Conservation (phyloP, 1,139 yeast species). For the Saccharomycopsis hybrid region DNA sequence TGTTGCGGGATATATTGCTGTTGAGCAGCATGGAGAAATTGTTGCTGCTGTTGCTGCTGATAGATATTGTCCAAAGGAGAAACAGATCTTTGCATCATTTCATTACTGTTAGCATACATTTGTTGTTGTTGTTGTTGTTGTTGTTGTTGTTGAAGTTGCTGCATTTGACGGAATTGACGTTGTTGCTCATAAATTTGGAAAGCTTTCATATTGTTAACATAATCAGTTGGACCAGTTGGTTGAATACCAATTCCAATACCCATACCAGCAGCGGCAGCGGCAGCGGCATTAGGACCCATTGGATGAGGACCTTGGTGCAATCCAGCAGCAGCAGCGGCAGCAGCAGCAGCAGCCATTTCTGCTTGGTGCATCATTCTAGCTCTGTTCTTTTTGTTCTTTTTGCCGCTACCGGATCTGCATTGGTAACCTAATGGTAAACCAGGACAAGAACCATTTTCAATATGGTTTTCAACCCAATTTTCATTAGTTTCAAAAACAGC, state of each 20-base stretch:
- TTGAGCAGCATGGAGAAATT: not conserved
- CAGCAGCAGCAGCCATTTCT: not conserved
- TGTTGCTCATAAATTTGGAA: conserved; percentile 17
- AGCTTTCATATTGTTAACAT: conserved; percentile 7
- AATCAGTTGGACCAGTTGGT: not conserved
- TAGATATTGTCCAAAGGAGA: conserved; percentile 20
- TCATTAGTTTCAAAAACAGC: conserved; percentile 69
- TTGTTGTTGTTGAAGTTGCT: conserved; percentile 13
- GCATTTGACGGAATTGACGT: conserved; percentile 9
- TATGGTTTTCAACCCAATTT: conserved; percentile 85
- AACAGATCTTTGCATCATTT: conserved; percentile 18
- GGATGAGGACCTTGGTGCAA: not conserved
- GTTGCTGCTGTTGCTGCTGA: conserved; percentile 5
- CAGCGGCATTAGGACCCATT: not conserved
- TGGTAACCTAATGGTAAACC: conserved; percentile 33
- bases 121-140: conserved; percentile 12
- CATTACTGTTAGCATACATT: conserved; percentile 1
- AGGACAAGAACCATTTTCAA: conserved; percentile 75
- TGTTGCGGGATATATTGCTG: conserved; percentile 15
- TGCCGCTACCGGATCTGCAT: conserved; percentile 19
- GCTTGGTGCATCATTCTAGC: not conserved
- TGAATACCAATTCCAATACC: conserved; percentile 6
- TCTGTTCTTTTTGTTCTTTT: conserved; percentile 18
- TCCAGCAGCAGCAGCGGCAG: not conserved
- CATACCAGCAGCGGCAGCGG: not conserved